These are phyloP conservation scores for Zalaria obscura DNA, from an alignment of 2,329 filamentous ascomycete species.

Conservation along the genomic window DNA sequence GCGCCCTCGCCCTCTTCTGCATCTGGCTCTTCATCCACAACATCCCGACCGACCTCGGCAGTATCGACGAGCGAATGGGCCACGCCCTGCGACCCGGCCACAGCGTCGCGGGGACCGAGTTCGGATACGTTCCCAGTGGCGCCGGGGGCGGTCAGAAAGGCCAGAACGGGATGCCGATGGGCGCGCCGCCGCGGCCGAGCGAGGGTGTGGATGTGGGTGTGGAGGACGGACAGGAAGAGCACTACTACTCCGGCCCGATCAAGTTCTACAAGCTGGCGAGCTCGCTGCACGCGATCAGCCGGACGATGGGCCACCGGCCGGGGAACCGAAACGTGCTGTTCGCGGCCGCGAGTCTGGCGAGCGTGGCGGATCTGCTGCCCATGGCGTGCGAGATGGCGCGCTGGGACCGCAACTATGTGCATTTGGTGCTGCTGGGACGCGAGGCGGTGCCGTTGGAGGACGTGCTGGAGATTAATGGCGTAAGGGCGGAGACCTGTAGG, in stretches of 20 bases:
- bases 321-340: conserved; percentile 65
- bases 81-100: conserved; percentile 5
- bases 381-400: conserved; percentile 76
- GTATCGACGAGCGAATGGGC: conserved; percentile 13
- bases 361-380: conserved; percentile 58
- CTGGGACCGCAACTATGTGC: conserved; percentile 57
- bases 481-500: conserved; percentile 52
- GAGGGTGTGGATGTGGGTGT: conserved; percentile 3
- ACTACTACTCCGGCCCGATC: conserved; percentile 55
- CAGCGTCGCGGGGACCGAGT: conserved; percentile 4
- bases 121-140: conserved; percentile 4
- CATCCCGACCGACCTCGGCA: conserved; percentile 38
- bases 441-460: conserved; percentile 55
- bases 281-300: conserved; percentile 46
- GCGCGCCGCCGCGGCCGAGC: conserved; percentile 11
- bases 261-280: conserved; percentile 50
- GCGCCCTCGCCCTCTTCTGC: conserved; percentile 29
- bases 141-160: conserved; percentile 5
- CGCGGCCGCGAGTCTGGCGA: conserved; percentile 59
- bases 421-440: conserved; percentile 66
- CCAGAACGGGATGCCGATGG: conserved; percentile 10
- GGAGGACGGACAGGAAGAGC: conserved; percentile 13
- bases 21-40: conserved; percentile 53
- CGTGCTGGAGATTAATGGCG: conserved; percentile 63
- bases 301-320: conserved; percentile 35